phyloP scores from a whole-genome alignment of 306 rosid genomes.

The Fragaria nilgerrensis region DNA sequence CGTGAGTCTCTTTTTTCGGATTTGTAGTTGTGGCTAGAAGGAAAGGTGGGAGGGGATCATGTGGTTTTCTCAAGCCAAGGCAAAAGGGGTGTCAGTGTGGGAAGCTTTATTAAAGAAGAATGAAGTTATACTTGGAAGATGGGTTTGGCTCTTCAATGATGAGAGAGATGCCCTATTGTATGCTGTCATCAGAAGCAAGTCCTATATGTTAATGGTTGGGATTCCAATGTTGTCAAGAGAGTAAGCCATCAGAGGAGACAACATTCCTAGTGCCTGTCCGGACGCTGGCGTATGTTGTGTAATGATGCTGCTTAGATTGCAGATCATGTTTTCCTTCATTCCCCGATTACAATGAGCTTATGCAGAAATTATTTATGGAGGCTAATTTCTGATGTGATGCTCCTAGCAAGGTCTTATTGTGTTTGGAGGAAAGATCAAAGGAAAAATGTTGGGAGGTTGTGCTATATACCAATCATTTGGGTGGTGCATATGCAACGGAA shows the following conservation, averaged over 20 bases:
- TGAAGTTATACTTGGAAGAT: not conserved
- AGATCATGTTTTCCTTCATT: not conserved
- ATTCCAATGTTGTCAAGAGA: not conserved
- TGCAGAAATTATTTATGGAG: not conserved
- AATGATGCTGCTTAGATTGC: not conserved
- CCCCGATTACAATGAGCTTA: not conserved
- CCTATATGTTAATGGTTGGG: not conserved
- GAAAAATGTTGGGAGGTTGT: not conserved
- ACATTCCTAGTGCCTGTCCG: not conserved
- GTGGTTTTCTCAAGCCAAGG: not conserved
- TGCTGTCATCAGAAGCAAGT: not conserved
- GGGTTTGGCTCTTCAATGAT: not conserved
- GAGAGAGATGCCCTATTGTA: not conserved
- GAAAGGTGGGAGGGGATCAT: not conserved
- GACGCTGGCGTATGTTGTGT: not conserved
- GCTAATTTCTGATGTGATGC: not conserved
- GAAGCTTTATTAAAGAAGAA: not conserved
- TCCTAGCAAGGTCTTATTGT: not conserved
- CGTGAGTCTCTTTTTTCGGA: not conserved
- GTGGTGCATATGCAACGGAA: not conserved
- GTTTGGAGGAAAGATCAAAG: not conserved
- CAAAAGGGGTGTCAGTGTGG: not conserved
- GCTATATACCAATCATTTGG: not conserved
- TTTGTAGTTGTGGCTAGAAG: not conserved
- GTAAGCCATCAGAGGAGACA: not conserved